Evolutionary conservation across 1,284 basidiomycete genomes (phyloP).

Genomic region (Tilletia caries): DNA sequence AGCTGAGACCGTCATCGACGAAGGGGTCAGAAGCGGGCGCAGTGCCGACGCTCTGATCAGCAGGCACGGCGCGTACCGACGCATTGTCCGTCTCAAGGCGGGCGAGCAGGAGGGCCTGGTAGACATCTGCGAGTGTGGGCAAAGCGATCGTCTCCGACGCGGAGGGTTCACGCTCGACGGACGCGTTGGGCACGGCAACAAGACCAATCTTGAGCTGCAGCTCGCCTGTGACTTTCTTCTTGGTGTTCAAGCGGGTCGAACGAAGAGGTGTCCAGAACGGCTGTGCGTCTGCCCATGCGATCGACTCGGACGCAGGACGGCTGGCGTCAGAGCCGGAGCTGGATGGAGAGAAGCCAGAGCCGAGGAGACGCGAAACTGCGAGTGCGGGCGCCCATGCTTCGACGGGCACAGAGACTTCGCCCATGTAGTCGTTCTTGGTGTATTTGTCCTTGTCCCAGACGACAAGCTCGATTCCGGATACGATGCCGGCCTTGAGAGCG

Average conservation of each 20-base stretch:
- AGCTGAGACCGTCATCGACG: conserved; percentile 38
- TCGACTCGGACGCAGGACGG: conserved; percentile 13
- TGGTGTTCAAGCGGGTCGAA: conserved; percentile 30
- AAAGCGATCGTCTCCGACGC: not conserved
- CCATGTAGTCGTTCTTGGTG: conserved; percentile 81
- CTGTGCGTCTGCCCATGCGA: conserved; percentile 28
- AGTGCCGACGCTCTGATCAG: conserved; percentile 41
- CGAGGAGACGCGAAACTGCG: not conserved
- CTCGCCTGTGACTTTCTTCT: conserved; percentile 31
- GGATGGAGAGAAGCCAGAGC: not conserved
- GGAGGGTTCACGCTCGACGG: not conserved
- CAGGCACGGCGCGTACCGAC: conserved; percentile 39
- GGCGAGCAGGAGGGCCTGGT: conserved; percentile 26
- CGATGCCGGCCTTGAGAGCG: conserved; percentile 27
- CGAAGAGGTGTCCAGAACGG: conserved; percentile 35
- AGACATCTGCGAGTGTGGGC: conserved; percentile 16
- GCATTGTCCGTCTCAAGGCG: conserved; percentile 24
- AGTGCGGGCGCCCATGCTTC: conserved; percentile 68
- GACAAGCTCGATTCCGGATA: conserved; percentile 77
- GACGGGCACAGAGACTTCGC: conserved; percentile 73
- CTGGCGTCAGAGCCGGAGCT: not conserved
- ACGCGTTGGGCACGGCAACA: conserved; percentile 20
- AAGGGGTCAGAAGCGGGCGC: conserved; percentile 36
- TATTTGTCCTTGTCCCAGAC: conserved; percentile 83
- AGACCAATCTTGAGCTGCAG: conserved; percentile 42